Evolutionary conservation across 108 stramenopile species (phyloP), one percentile per base, ranked within the genome.

Genomic region (Cylindrotheca closterium): DNA sequence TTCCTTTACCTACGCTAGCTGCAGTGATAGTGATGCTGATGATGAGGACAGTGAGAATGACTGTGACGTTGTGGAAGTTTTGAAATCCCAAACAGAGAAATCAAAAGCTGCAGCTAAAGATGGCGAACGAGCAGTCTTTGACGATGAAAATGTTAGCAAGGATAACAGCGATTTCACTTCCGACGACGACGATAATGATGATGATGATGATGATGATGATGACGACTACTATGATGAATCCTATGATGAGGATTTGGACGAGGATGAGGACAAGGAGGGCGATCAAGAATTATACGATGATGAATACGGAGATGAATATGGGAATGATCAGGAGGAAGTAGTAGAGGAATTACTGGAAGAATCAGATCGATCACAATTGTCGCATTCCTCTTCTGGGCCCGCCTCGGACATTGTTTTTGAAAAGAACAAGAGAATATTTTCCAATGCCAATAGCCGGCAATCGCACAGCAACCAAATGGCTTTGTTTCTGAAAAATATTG

Each of bases 141-240:
- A 45, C 42, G 42, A 45, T 17, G 17, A 45, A 8, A 17, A 17
- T 17, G 17, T 12, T 45, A 17, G 42, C 42, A 17, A 45, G 17
- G 17, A 17, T 45, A 45, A 12, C 42, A 8, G 17, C 42, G 42
- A 45, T 8, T 8, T 8, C 17, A 45, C 17, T n/a, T 62, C 21
- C 30, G 26, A 63, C 30, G 29, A 50, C 18, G 29, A 63, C 51
- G 47, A 55, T 17, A 34, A 60, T 24, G n/a, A n/a, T n/a, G 54
- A 56, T 2, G 25, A 57, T 18, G 62, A 71, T 51, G 62, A 52
- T 28, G 45, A 61, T 30, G 48, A 59, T 15, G 47, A 31, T 23
- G 70, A 71, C 42, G 62, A 56, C 17, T 56, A 63, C 21, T 63
- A 71, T 46, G 62, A 63, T 22, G 70, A 71, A 3, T 30, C 47